Evolutionary conservation across 805 yeast species (phyloP), one percentile per base, ranked within the genome.

Genomic region (Kuraishia piskuri): DNA sequence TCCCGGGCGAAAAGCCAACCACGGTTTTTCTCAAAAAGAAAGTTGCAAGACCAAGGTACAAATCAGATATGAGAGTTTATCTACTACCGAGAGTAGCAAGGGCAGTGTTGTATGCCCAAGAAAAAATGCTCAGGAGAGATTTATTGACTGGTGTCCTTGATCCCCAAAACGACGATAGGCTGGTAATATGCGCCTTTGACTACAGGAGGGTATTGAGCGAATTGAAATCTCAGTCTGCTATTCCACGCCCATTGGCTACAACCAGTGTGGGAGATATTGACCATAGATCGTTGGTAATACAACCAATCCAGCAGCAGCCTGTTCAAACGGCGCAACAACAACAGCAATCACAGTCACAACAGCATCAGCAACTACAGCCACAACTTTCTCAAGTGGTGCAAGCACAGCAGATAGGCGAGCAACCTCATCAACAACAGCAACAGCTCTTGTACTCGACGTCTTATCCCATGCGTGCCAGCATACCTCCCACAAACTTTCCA

Each of bases 1-100:
- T 63, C 26, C 57, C 60, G 1, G 74, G 74, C 23, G 79, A 76
- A 50, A 65, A 69, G 31, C 78, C 82, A 1, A 67, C 74, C 24
- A 73, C 80, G 45, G 65, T 76, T 3, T 82, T 78, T 59, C 65
- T 82, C 50, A 82, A 82, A 63, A 79, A 79, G 55, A 70, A 76
- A 22, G 75, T 81, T 36, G 86, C 86, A 14, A 68, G 85, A 58
- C 87, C 87, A 12, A 64, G 87, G 36, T 82, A 82, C 63, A 82
- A 82, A 61, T 71, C 80, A 4, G 79, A 78, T 57, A 82, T 82
- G 87, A 78, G 80, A 61, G 76, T 82, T n/a, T 82, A 77, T 63
- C 58, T 82, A 20, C 65, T 82, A 5, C 84, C 84, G 2, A 65
- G 72, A 23, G 59, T 63, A 17, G 54, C 61, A 6, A 61, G 70